phyloP scores from a whole-genome alignment of 176 grass and related monocot species.

The Oryza glumipatula region DNA sequence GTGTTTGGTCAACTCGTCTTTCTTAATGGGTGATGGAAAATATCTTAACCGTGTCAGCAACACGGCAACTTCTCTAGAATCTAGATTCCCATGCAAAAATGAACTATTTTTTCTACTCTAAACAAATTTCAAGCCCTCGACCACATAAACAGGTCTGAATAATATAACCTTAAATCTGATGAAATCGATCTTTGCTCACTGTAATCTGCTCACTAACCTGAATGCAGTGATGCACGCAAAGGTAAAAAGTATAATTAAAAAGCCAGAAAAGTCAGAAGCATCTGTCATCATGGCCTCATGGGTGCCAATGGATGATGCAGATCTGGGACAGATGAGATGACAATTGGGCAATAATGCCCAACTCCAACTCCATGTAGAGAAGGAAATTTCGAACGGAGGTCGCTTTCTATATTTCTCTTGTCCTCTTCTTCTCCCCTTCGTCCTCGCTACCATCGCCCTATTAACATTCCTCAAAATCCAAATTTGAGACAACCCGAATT shows the following conservation, averaged over 20 bases:
- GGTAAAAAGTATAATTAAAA: not conserved
- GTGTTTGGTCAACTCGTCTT: not conserved
- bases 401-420: slow-evolving; percentile 11
- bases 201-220: not conserved
- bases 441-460: slow-evolving; percentile 15
- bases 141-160: not conserved
- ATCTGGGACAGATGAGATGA: not conserved
- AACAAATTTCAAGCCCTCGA: too few species aligned
- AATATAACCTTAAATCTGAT: not conserved
- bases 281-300: slow-evolving; percentile 5
- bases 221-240: not conserved
- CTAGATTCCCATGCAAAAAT: not conserved
- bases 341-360: not conserved
- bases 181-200: not conserved
- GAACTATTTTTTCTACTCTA: not conserved
- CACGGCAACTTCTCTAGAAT: not conserved
- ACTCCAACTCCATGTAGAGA: not conserved
- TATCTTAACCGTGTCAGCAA: not conserved
- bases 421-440: not conserved
- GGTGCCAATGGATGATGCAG: not conserved
- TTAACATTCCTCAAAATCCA: slow-evolving; percentile 24
- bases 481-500: not conserved
- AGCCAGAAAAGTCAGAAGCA: not conserved
- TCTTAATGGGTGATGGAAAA: not conserved
- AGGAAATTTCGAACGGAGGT: slow-evolving; percentile 19